These are phyloP conservation scores for Houttuynia cordata DNA, from an alignment of 164 flowering plant genomes.

Conservation along the genomic window DNA sequence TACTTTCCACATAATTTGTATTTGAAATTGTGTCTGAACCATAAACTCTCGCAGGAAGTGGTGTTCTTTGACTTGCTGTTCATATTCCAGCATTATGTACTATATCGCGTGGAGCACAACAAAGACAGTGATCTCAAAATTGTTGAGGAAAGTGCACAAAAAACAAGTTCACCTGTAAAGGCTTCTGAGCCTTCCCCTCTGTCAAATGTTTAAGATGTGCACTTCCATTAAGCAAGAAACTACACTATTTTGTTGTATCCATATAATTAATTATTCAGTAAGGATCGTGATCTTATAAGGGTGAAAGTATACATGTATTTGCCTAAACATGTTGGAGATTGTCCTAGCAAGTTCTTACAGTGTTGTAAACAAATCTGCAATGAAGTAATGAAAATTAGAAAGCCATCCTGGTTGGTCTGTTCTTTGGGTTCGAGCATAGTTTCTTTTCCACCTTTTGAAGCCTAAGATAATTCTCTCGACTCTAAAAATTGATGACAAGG, in stretches of 20 bases:
- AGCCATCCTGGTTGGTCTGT: too few species aligned
- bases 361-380: too few species aligned
- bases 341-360: background rate
- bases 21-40: background rate
- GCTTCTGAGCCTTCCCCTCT: too few species aligned
- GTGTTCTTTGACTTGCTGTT: conserved; percentile 69
- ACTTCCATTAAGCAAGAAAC: too few species aligned
- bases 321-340: too few species aligned
- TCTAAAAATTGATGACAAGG: too few species aligned
- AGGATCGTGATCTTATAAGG: background rate
- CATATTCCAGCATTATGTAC: conserved; percentile 73
- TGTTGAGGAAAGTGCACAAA: background rate
- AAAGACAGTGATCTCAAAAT: background rate
- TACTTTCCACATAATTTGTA: too few species aligned
- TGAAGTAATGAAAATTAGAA: too few species aligned
- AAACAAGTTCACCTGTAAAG: too few species aligned
- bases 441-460: too few species aligned
- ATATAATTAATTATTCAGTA: background rate
- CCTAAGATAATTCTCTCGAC: too few species aligned
- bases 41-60: conserved; percentile 40
- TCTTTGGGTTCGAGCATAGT: too few species aligned
- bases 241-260: background rate
- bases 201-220: background rate
- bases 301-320: background rate
- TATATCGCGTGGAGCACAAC: conserved; percentile 48